Evolutionary conservation across 2,329 filamentous ascomycete genomes (phyloP), one percentile per base, ranked within the genome.

Genomic region (Plenodomus lindquistii): DNA sequence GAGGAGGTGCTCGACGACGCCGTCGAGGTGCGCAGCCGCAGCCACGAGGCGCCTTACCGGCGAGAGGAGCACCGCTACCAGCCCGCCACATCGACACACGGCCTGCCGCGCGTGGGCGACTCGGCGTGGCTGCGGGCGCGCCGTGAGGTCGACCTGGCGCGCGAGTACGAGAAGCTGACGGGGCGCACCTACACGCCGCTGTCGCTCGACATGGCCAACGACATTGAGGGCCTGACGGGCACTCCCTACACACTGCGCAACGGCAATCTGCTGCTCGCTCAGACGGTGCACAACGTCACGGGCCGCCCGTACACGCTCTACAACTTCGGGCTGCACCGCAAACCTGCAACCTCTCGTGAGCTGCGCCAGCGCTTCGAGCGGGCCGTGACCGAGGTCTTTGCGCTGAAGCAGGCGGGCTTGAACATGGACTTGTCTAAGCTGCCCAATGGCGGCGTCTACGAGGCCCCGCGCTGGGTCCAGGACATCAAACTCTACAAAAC

Each of bases 381-480:
- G 52, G 78, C 83, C 3, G 71, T 81, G 10, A 77, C 85, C 4
- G 83, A 87, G 61, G 68, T 83, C 4, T 77, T 79, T 50, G 69
- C 80, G 2, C 66, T 83, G 20, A 62, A 63, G 43, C 52, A 70
- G 34, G 59, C 65, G 4, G 61, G 60, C 16, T 40, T 63, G 22
- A 50, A 62, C 20, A 42, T 70, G 42, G 62, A 67, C 39, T 39
- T 70, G 2, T 55, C 64, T 16, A 59, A 57, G 22, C 54, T 57
- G 34, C 50, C 63, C 36, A 64, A 67, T 37, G 60, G 59, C 21
- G 67, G 65, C n/a, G 50, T 65, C 17, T 66, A 67, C 42, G 53
- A 59, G 10, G 44, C 51, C 9, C 67, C 66, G 3, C 42, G 43
- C 8, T 70, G 68, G 68, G 55, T 65, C 27, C 51, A 60, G 27